A percentile compares a stretch with the other conserved stretches of the same genome.
Evolutionary conservation across 495 filamentous ascomycete genomes (phyloP).

Genomic region (Penicillium coprophilum): DNA sequence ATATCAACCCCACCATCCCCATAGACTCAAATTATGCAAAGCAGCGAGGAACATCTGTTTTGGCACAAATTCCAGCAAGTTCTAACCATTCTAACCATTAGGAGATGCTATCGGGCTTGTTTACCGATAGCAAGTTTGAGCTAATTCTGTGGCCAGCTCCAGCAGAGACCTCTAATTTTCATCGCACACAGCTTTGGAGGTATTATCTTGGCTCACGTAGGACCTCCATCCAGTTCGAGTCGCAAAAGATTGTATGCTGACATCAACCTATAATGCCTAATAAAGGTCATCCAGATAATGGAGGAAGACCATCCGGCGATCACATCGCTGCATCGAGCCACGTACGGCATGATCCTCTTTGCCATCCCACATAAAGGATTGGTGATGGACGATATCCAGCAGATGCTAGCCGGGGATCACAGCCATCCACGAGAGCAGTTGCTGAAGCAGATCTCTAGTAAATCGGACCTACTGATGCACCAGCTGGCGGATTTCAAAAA

Average conservation of each 20-base stretch:
- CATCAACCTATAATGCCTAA: constrained; percentile 23
- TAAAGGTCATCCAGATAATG: constrained; percentile 27
- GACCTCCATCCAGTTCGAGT: background rate
- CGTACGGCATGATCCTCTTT: constrained; percentile 38
- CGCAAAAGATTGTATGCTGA: background rate
- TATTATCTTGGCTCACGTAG: constrained; percentile 33
- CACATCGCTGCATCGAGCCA: constrained; percentile 31
- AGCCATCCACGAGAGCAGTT: constrained; percentile 27
- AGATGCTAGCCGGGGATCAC: constrained; percentile 26
- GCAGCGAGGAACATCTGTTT: too few relatives aligned
- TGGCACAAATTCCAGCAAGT: too few relatives aligned
- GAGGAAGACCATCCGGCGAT: constrained; percentile 29
- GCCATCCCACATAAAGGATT: constrained; percentile 35
- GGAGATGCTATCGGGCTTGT: background rate
- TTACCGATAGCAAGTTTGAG: background rate
- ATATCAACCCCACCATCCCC: too few relatives aligned
- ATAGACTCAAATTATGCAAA: too few relatives aligned
- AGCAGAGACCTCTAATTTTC: constrained; percentile 28
- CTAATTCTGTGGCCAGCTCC: constrained; percentile 14
- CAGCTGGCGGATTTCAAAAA: constrained; percentile 27
- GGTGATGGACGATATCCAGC: constrained; percentile 31
- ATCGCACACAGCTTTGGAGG: constrained; percentile 37
- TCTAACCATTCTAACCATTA: too few relatives aligned
- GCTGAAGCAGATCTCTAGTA: constrained; percentile 17
- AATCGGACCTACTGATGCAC: constrained; percentile 23